Evolutionary conservation across 495 filamentous ascomycete genomes (phyloP), one percentile per base, ranked within the genome.

Genomic region (Parmelia sp.): DNA sequence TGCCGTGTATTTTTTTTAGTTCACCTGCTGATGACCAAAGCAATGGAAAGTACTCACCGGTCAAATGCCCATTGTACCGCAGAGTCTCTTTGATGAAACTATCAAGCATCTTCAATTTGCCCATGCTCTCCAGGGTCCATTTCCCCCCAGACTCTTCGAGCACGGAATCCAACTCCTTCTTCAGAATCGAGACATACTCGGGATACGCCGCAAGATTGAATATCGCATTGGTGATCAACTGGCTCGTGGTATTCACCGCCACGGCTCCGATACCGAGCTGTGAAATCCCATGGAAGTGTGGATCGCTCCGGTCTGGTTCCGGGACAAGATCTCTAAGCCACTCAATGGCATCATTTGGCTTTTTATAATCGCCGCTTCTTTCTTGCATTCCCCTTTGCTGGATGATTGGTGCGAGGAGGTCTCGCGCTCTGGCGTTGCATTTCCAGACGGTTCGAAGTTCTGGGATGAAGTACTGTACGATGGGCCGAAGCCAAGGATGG

Each of bases 81-180:
- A 74, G 73, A 12, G 72, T 74, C 58, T 79, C 77, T 0, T 71
- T 71, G 58, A 79, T 37, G 29, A 78, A 77, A 57, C 75, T 77
- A 61, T 79, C 77, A 58, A 77, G 23, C 14, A 61, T 64, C 60
- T 66, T 21, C 15, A 64, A 55, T 5, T 40, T 44, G 2, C 31
- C 47, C 35, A 64, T 37, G 27, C 29, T 47, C 25, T 44, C 39
- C n/a, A 39, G 57, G 33, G 60, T 66, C 69, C 3, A 69, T 73
- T 3, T 65, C 68, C 57, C 71, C 66, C 10, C 66, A 45, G 73
- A 72, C 56, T 66, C 39, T n/a, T 42, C 44, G 12, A 76, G 29
- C 3, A 68, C 75, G 1, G 58, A 40, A 27, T 61, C 21, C 15
- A 40, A 68, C 65, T 79, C 77, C 2, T 72, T 63, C 4, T 75